phyloP scores from a whole-genome alignment of 768 basidiomycete genomes.

The Amanita muscaria region DNA sequence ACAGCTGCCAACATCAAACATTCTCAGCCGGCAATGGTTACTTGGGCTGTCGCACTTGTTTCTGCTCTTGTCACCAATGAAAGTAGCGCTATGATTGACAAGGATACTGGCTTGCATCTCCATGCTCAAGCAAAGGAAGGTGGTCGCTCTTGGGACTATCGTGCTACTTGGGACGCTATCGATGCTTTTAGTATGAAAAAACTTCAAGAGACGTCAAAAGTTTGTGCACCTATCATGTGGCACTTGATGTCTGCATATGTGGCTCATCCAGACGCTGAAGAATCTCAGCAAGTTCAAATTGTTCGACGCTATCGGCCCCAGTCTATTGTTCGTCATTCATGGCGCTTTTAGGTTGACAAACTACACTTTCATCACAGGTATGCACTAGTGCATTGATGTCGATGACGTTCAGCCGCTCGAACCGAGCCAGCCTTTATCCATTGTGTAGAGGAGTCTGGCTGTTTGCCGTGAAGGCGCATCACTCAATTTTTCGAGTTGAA shows the following conservation, averaged over 20 bases:
- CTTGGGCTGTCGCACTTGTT: constrained; percentile 11
- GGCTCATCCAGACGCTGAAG: constrained; percentile 1
- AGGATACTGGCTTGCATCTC: constrained; percentile 10
- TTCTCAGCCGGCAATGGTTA: constrained; percentile 10
- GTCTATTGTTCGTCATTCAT: background rate
- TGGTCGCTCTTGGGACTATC: background rate
- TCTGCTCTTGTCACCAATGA: constrained; percentile 5
- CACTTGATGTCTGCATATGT: constrained; percentile 9
- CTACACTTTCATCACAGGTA: too few relatives aligned
- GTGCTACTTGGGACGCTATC: constrained; percentile 10
- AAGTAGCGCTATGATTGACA: constrained; percentile 5
- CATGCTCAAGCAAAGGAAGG: constrained; percentile 5
- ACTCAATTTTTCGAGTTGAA: constrained; percentile 13
- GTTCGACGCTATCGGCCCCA: background rate
- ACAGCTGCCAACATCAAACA: constrained; percentile 4
- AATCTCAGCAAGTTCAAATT: background rate
- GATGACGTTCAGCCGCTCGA: constrained; percentile 12
- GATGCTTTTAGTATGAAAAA: constrained; percentile 11
- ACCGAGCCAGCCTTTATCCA: constrained; percentile 10
- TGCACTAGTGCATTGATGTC: constrained; percentile 14
- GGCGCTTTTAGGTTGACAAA: too few relatives aligned
- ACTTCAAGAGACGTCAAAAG: constrained; percentile 7
- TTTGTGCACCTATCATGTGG: constrained; percentile 9
- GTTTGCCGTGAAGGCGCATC: constrained; percentile 13
- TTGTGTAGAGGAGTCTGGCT: constrained; percentile 15